These are phyloP conservation scores for Gracilariopsis chorda DNA, from an alignment of 23 red algal genomes.

Conservation along the genomic window DNA sequence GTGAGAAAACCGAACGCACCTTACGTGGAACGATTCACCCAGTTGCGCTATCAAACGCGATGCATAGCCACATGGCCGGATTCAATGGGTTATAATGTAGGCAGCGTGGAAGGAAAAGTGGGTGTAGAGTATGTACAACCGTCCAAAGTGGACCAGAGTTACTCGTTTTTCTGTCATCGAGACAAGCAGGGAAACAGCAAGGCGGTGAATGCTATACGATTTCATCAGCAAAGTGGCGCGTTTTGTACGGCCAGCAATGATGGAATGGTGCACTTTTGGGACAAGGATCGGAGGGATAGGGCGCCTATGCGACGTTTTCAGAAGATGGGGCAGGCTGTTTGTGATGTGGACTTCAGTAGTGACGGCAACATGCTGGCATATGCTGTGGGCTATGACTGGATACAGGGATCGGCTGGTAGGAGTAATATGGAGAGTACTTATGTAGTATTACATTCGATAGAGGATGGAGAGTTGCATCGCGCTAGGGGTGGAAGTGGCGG, in stretches of 20 bases:
- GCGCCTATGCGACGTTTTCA: slow-evolving; percentile 60
- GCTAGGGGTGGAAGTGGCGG: background rate
- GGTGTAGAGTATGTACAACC: slow-evolving; percentile 82
- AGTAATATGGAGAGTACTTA: slow-evolving; percentile 36
- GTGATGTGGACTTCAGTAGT: slow-evolving; percentile 68
- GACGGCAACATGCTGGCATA: slow-evolving; percentile 85
- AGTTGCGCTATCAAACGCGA: slow-evolving; percentile 87
- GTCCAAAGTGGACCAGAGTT: slow-evolving; percentile 17
- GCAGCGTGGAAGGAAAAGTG: slow-evolving; percentile 84
- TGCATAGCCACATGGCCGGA: slow-evolving; percentile 79
- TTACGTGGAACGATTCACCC: slow-evolving; percentile 58
- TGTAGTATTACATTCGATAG: slow-evolving; percentile 81
- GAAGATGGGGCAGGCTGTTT: slow-evolving; percentile 65
- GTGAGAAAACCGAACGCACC: slow-evolving; percentile 77
- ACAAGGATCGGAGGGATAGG: slow-evolving; percentile 78
- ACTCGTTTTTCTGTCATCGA: slow-evolving; percentile 89
- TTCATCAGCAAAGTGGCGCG: slow-evolving; percentile 59
- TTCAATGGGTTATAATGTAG: slow-evolving; percentile 76
- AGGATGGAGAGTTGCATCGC: slow-evolving; percentile 64
- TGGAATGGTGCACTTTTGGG: slow-evolving; percentile 87
- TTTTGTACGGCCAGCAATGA: slow-evolving; percentile 80
- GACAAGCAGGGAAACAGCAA: slow-evolving; percentile 15
- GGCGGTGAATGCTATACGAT: slow-evolving; percentile 74
- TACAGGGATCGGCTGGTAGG: slow-evolving; percentile 62
- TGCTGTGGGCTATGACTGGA: slow-evolving; percentile 96